Evolutionary conservation across 1,284 basidiomycete species (phyloP), one percentile per base, ranked within the genome.

Genomic region (Fomes fomentarius): DNA sequence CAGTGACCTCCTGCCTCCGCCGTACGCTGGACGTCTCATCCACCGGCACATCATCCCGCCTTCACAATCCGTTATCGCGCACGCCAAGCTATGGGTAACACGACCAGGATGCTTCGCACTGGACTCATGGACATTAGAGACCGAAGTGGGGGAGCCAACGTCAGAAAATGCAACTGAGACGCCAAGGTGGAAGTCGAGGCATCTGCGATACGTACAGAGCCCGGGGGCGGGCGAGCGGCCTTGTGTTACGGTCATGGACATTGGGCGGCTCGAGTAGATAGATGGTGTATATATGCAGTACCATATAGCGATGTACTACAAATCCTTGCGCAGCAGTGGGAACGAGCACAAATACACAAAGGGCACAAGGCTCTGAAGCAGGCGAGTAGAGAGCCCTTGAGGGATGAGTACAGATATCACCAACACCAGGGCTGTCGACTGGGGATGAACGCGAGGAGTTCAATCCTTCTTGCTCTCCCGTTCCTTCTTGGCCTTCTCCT

Each of bases 31-130:
- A 31, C 80, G 79, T 35, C 74, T 84, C 30, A 82, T 83, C 2
- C 82, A 82, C 64, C 79, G 84, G 40, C 83, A 83, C 6, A 72
- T 69, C 14, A 70, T 92, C 22, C 55, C 69, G 26, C 84, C 87
- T n/a, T 72, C 74, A 12, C 71, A 81, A 57, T 68, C 72, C 7
- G 68, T 66, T 21, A 73, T 65, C 0, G 56, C 88, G 28, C 67
- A 71, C 28, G 77, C 81, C 6, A 81, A 74, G 47, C 68, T 91
- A 7, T 84, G 81, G 75, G 74, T 81, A n/a, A 72, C 76, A 8
- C 77, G 77, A 40, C 83, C 88, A 26, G 90, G 89, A n/a, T 76
- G 74, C 35, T 91, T 89, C 66, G 72, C 74, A 5, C 69, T 91
- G 7, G 77, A 77, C 40, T 76, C 80, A 2, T 92, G 90, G 89